Evolutionary conservation across 371 early-diverging fungal genomes (phyloP).

Genomic region (Mucor piriformis): DNA sequence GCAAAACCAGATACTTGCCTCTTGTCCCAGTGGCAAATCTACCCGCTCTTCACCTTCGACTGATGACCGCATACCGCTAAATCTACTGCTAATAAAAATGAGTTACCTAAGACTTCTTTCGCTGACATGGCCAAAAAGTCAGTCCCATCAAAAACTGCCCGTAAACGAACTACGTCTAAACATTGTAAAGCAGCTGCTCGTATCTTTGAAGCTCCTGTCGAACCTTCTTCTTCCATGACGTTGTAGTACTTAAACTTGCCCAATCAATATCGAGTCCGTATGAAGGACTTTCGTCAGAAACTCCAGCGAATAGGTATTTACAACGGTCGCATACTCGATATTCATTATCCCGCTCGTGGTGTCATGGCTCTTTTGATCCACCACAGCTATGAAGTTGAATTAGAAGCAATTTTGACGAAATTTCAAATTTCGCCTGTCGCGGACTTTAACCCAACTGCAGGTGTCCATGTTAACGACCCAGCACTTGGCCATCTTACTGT

Average conservation of each 20-base stretch:
- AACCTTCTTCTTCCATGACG: background rate
- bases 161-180: background rate
- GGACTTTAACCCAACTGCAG: background rate
- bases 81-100: too few relatives aligned
- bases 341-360: slow-evolving; percentile 3
- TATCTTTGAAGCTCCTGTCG: background rate
- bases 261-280: background rate
- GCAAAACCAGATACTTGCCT: too few relatives aligned
- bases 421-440: background rate
- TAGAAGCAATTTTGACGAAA: background rate
- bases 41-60: too few relatives aligned
- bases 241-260: background rate
- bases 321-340: background rate
- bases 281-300: background rate
- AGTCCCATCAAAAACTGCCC: too few relatives aligned
- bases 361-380: slow-evolving; percentile 2
- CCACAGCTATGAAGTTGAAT: background rate
- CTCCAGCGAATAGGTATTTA: background rate
- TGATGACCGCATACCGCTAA: too few relatives aligned
- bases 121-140: too few relatives aligned
- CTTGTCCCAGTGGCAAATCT: too few relatives aligned
- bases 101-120: too few relatives aligned
- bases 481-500: background rate
- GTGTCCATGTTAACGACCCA: background rate
- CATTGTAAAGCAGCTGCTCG: background rate